Conservation (phyloP, 139 green algal genomes). For the Chlorella sorokiniana region DNA sequence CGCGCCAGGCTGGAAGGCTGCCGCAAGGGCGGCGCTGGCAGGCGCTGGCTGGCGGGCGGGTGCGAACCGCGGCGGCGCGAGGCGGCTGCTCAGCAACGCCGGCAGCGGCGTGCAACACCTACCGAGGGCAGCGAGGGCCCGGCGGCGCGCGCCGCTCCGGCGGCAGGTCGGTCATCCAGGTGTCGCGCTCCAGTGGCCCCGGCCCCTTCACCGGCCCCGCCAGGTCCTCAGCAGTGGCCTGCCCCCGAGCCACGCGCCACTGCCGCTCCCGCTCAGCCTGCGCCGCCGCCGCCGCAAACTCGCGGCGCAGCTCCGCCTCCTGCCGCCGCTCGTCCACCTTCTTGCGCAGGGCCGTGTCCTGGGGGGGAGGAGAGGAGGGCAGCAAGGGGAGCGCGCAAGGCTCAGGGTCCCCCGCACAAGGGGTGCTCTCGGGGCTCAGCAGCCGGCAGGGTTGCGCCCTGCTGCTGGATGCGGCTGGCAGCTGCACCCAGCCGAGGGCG, state of each 20-base stretch:
- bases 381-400: not conserved
- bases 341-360: conserved; percentile 49
- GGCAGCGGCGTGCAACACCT: not conserved
- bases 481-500: no score
- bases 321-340: conserved; percentile 60
- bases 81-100: not conserved
- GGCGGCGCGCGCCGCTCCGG: conserved; percentile 32
- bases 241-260: conserved; percentile 69
- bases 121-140: conserved; percentile 3
- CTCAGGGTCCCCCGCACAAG: no score
- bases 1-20: not conserved
- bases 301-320: conserved; percentile 61
- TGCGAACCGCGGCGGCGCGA: no score
- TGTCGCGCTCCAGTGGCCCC: conserved; percentile 47
- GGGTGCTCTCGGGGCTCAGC: no score
- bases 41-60: no score
- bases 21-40: not conserved
- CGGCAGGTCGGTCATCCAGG: conserved; percentile 87
- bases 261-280: conserved; percentile 62
- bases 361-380: not conserved
- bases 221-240: conserved; percentile 58
- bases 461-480: no score
- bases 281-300: conserved; percentile 35
- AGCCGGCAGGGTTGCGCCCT: no score
- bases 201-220: conserved; percentile 22